These are phyloP conservation scores for Suhomyces panamericanus DNA, from an alignment of 1,139 yeast genomes.

Conservation along the genomic window DNA sequence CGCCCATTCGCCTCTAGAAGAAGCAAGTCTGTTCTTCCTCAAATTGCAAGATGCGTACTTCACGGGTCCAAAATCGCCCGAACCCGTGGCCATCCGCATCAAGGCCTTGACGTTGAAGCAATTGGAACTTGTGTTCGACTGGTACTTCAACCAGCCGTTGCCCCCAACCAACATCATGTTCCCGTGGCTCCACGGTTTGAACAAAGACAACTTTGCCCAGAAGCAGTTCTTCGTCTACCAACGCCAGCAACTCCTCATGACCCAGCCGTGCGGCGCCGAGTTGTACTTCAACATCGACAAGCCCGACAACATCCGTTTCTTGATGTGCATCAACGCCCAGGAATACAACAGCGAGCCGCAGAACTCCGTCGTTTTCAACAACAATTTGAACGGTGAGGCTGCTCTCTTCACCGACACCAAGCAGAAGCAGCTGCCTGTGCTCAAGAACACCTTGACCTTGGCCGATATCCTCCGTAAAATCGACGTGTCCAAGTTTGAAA, in stretches of 20 bases:
- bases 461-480: conserved; percentile 58
- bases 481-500: conserved; percentile 39
- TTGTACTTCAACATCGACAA: conserved; percentile 12
- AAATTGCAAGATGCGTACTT: conserved; percentile 5
- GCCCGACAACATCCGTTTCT: conserved; percentile 34
- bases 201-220: conserved; percentile 53
- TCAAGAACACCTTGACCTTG: conserved; percentile 65
- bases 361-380: conserved; percentile 8
- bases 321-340: conserved; percentile 54
- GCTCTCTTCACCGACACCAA: conserved; percentile 6
- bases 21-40: conserved; percentile 23
- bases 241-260: conserved; percentile 19
- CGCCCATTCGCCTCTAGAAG: conserved; percentile 26
- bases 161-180: conserved; percentile 73
- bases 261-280: conserved; percentile 4
- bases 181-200: conserved; percentile 89
- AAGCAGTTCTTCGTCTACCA: conserved; percentile 40
- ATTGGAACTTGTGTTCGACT: conserved; percentile 36
- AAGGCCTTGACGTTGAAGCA: conserved; percentile 30
- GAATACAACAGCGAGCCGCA: conserved; percentile 16
- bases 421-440: conserved; percentile 17
- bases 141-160: conserved; percentile 53
- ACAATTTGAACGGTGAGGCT: not conserved
- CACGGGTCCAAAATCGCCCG: not conserved
- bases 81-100: not conserved